A percentile compares a stretch with the other conserved stretches of the same genome.
phyloP scores from a whole-genome alignment of 768 basidiomycete genomes.

The Kwoniella europaea region DNA sequence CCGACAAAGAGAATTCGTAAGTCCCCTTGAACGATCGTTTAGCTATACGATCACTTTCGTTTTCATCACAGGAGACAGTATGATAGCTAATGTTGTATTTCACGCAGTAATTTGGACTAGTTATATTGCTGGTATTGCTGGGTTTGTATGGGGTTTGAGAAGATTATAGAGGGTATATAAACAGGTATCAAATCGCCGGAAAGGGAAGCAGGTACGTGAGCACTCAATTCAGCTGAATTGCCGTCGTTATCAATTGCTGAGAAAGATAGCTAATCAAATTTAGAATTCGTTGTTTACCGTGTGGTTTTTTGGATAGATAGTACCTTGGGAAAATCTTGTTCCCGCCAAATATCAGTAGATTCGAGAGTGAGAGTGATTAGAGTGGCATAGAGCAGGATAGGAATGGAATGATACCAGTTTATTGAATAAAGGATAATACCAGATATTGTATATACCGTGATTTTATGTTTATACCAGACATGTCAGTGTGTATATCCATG shows the following conservation, averaged over 20 bases:
- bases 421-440: neutral
- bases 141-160: conserved; percentile 59
- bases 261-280: too few species aligned
- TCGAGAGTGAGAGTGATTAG: too few species aligned
- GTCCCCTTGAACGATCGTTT: conserved; percentile 38
- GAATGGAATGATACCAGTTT: neutral
- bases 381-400: neutral
- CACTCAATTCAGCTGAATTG: neutral
- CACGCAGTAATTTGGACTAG: conserved; percentile 64
- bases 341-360: too few species aligned
- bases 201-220: neutral
- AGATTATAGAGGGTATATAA: conserved; percentile 2
- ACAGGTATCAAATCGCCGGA: neutral
- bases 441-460: conserved; percentile 1
- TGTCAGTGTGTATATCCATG: neutral
- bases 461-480: neutral
- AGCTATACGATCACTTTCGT: conserved; percentile 56
- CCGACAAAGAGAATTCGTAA: conserved; percentile 65
- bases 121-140: conserved; percentile 68
- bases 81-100: neutral
- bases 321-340: too few species aligned
- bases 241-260: too few species aligned
- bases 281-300: too few species aligned
- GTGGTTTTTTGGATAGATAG: too few species aligned
- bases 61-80: neutral